A percentile compares a stretch with the other conserved stretches of the same genome.
phyloP scores from a whole-genome alignment of 495 filamentous ascomycete genomes.

The Neurospora tetraspora region DNA sequence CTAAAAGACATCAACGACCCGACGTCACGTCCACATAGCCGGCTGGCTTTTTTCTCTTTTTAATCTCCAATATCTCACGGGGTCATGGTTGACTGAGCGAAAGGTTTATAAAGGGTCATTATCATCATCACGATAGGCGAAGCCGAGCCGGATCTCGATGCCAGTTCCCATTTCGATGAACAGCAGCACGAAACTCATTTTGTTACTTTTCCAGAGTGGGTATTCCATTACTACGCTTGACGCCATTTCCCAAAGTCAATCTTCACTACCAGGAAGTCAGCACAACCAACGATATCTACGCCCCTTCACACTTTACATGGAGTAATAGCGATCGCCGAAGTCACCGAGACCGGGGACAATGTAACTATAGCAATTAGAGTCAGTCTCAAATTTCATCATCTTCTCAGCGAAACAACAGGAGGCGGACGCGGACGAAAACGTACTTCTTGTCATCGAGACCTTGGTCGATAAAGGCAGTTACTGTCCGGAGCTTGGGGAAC shows the following conservation, averaged over 20 bases:
- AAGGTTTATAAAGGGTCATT: background rate
- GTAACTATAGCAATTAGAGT: conserved; percentile 49
- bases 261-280: background rate
- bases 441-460: conserved; percentile 97
- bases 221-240: background rate
- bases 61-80: background rate
- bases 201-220: background rate
- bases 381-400: conserved; percentile 1
- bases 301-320: conserved; percentile 44
- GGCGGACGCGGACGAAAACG: conserved; percentile 15
- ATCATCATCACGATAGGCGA: background rate
- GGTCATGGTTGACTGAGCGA: background rate
- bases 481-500: conserved; percentile 85
- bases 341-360: conserved; percentile 93
- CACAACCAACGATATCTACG: background rate
- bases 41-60: background rate
- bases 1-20: conserved; percentile 1
- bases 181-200: background rate
- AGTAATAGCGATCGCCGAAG: conserved; percentile 96
- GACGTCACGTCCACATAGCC: background rate
- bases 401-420: conserved; percentile 10
- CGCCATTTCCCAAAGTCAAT: background rate
- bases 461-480: conserved; percentile 92
- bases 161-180: background rate
- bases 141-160: background rate